These are phyloP conservation scores for Fusarium falciforme DNA, from an alignment of 2,329 filamentous ascomycete species.

Conservation along the genomic window DNA sequence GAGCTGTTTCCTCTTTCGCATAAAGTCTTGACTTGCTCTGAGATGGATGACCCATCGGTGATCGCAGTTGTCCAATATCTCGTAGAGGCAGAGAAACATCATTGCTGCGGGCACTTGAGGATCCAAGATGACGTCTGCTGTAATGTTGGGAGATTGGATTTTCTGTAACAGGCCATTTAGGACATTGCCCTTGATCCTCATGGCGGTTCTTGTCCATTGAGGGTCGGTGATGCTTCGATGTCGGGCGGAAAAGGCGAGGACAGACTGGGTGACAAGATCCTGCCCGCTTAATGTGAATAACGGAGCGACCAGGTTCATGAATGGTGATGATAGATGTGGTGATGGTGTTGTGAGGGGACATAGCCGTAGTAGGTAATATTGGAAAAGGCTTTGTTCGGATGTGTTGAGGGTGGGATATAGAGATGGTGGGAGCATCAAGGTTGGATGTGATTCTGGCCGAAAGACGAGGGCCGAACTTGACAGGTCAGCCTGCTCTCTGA, in stretches of 20 bases:
- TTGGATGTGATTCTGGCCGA: neutral
- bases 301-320: constrained; percentile 33
- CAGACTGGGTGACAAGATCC: constrained; percentile 29
- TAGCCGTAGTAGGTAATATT: constrained; percentile 36
- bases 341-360: constrained; percentile 40
- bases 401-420: constrained; percentile 21
- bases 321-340: constrained; percentile 26
- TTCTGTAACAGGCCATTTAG: neutral
- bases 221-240: constrained; percentile 34
- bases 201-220: constrained; percentile 25
- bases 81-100: constrained; percentile 42
- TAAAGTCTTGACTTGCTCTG: constrained; percentile 59
- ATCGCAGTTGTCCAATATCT: constrained; percentile 38
- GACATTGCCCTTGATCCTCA: constrained; percentile 37
- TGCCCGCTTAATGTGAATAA: constrained; percentile 36
- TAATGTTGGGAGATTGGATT: constrained; percentile 20
- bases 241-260: constrained; percentile 36
- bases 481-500: constrained; percentile 13
- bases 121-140: constrained; percentile 29
- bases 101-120: constrained; percentile 37
- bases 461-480: neutral
- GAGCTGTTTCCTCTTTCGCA: constrained; percentile 50
- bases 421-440: constrained; percentile 12
- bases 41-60: constrained; percentile 59
- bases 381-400: constrained; percentile 24